Base-by-base conservation (phyloP, 768 basidiomycete species). In the Mycena venus region DNA sequence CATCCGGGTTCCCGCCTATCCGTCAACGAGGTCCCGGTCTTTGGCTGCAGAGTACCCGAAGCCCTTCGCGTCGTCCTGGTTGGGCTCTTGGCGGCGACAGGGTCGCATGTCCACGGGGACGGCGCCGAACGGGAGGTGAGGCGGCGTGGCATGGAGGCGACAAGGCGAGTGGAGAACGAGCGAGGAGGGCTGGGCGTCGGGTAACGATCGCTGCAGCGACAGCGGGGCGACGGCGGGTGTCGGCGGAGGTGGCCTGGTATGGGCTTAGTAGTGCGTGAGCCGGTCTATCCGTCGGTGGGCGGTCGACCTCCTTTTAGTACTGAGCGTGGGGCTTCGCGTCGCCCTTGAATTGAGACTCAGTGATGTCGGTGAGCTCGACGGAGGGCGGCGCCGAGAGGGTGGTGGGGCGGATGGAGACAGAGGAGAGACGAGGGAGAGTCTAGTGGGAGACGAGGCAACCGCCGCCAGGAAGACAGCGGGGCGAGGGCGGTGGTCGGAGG, bases 51-150 rank as follows among this genome's bases (percentile, higher is more conserved):
- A 4, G 60, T 29, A 7, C n/a, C 29, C 56, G 23, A 8, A 17
- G n/a, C 15, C 40, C 21, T 23, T 19, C 23, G 25, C 19, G 19
- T 21, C 38, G 40, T 29, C 60, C 15, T 19, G 11, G 23, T 21
- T 49, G 8, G 12, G 29, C 27, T 34, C 42, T 49, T 14, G 27
- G 17, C 53, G 53, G 12, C 12, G 51, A 14, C 14, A n/a, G 5
- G 29, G 32, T 38, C 23, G 66, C 17, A 9, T 29, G 25, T 67
- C 55, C 25, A 58, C 66, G 38, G 66, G 42, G 55, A 40, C 66
- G 66, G 66, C 40, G 31, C 44, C 66, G 66, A 68, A 31, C 44
- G 29, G 66, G 34, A 68, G 21, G n/a, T n/a, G n/a, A n/a, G n/a
- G n/a, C 19, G 29, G 21, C 14, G n/a, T n/a, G 3, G 17, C 10